Evolutionary conservation across 1,284 basidiomycete genomes (phyloP).

Genomic region (Gymnopus androsaceus): DNA sequence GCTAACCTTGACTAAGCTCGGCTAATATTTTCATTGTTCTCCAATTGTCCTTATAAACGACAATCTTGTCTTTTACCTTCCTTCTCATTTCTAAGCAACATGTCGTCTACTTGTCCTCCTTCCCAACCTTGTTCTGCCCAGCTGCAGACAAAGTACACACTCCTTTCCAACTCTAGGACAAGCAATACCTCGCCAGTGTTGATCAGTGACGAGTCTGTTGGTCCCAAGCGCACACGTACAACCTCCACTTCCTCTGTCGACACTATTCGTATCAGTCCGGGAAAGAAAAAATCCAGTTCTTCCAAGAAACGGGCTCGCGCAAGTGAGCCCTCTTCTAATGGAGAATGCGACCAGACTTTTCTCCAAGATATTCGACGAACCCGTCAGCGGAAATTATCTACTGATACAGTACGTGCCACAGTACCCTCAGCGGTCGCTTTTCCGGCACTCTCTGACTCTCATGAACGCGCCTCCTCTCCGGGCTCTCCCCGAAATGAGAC

Average conservation of each 20-base stretch:
- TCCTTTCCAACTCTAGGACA: slow-evolving; percentile 7
- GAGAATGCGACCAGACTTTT: neutral
- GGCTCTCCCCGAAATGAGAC: neutral
- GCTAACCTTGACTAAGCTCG: neutral
- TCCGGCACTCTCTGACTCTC: neutral
- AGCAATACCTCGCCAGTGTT: slow-evolving; percentile 3
- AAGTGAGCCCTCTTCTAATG: slow-evolving; percentile 1
- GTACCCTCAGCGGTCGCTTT: slow-evolving; percentile 1
- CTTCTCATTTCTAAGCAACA: neutral
- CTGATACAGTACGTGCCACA: neutral
- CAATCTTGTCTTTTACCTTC: neutral
- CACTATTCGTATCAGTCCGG: slow-evolving; percentile 12
- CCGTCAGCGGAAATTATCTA: slow-evolving; percentile 9
- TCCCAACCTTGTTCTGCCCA: slow-evolving; percentile 14
- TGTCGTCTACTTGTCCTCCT: slow-evolving; percentile 1
- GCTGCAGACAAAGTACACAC: slow-evolving; percentile 15
- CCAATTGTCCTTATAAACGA: neutral
- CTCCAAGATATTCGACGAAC: slow-evolving; percentile 7
- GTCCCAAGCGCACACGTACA: slow-evolving; percentile 8
- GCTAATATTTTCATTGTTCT: slow-evolving; percentile 4
- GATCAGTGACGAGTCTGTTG: slow-evolving; percentile 1
- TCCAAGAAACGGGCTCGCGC: slow-evolving; percentile 15
- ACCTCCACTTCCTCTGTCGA: slow-evolving; percentile 14
- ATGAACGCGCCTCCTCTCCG: neutral
- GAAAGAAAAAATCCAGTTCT: slow-evolving; percentile 10